Evolutionary conservation across 352 stramenopile species (phyloP), one percentile per base, ranked within the genome.

Genomic region (Phytopythium chamaehyphon): DNA sequence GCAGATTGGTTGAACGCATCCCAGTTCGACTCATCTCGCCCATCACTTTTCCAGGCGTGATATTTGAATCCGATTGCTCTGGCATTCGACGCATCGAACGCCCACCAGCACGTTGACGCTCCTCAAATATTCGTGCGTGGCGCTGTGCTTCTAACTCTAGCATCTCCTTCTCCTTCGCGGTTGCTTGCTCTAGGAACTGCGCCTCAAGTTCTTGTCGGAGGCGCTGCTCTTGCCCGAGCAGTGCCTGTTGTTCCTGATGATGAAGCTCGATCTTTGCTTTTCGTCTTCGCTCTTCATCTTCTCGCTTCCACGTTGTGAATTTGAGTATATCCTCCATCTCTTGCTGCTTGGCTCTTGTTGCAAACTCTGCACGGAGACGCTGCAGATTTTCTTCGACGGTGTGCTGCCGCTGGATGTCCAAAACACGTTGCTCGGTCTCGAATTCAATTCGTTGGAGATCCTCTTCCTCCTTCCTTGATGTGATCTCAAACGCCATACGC

Each of bases 381-480:
- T 81, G 72, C 3, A 94, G 54, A 14, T 80, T 62, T 48, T 91
- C 76, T 56, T 88, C 81, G 44, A 86, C 71, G 43, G 86, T 65
- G 14, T 63, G 59, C 18, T 89, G 69, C 26, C 83, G 76, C 51
- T 83, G 63, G 36, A 94, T 80, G 2, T 72, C 61, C 8, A 51
- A 44, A 15, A 94, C 75, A 0, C 81, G 75, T 40, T 86, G 71
- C 15, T 88, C 68, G 0, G 79, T 79, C 42, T 92, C 82, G 35
- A 71, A 80, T 46, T 95, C 82, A n/a, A 92, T 37, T 23, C 71
- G 63, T 40, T 85, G 65, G 8, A 95, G 59, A 21, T 89, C 76
- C 55, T 95, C 82, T 73, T 92, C 78, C 57, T 92, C 69, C 40
- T 73, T 71, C 6, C 76, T 73, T n/a, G 76, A 85, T 11, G 66